A percentile compares a stretch with the other conserved stretches of the same genome.
phyloP scores from a whole-genome alignment of 495 filamentous ascomycete species.

The Trichoderma virens region DNA sequence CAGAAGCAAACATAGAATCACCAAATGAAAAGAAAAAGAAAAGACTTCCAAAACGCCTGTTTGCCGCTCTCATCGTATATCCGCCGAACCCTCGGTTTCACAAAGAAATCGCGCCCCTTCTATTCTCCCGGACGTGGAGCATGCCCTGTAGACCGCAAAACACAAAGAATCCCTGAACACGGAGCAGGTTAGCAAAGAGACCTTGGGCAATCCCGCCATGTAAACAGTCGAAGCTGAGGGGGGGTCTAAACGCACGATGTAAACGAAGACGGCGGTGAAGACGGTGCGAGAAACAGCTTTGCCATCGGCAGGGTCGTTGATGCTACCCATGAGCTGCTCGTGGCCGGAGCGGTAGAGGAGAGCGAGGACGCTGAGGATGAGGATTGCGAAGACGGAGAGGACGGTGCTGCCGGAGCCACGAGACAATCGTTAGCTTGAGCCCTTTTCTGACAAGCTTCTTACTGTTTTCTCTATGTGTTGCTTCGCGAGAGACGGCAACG shows the following conservation, averaged over 20 bases:
- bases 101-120: slow-evolving; percentile 75
- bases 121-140: slow-evolving; percentile 67
- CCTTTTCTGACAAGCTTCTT: not conserved
- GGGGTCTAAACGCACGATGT: slow-evolving; percentile 65
- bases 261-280: slow-evolving; percentile 78
- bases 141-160: slow-evolving; percentile 84
- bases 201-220: not conserved
- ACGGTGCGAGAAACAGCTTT: slow-evolving; percentile 70
- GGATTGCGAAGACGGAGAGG: slow-evolving; percentile 78
- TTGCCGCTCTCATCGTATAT: not conserved
- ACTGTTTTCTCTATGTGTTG: not conserved
- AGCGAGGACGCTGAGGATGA: slow-evolving; percentile 80
- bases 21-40: no score
- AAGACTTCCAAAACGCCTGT: not conserved
- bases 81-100: slow-evolving; percentile 19
- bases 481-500: not conserved
- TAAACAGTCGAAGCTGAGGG: no score
- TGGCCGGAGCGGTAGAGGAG: slow-evolving; percentile 68
- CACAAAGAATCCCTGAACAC: slow-evolving; percentile 69
- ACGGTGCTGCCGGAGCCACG: slow-evolving; percentile 54
- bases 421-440: slow-evolving; percentile 11
- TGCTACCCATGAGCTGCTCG: slow-evolving; percentile 70
- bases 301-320: slow-evolving; percentile 65
- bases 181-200: not conserved
- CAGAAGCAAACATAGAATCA: not conserved